Percentiles rank a stretch among this genome's conserved stretches.
Evolutionary conservation across 2,329 filamentous ascomycete genomes (phyloP).

Genomic region (Paecilomyces variotii): DNA sequence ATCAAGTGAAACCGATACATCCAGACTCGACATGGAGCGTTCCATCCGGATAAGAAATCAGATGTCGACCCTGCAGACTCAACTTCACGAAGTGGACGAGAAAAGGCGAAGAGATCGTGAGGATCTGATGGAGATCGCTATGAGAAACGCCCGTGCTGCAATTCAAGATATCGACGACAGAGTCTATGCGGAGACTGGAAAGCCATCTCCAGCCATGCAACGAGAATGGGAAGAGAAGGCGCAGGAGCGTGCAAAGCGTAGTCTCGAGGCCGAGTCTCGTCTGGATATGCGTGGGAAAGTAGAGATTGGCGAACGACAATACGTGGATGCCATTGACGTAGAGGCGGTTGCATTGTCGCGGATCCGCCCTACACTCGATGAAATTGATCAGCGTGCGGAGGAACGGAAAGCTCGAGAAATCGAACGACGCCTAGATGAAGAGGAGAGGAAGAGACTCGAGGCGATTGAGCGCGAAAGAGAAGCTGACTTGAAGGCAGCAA

Average conservation of each 20-base stretch:
- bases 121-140: constrained; percentile 66
- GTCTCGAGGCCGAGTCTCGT: constrained; percentile 52
- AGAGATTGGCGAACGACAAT: constrained; percentile 73
- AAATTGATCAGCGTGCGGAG: constrained; percentile 73
- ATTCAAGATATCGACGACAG: constrained; percentile 76
- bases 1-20: constrained; percentile 55
- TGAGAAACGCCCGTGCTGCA: constrained; percentile 73
- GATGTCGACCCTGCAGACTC: constrained; percentile 69
- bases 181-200: constrained; percentile 68
- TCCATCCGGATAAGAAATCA: constrained; percentile 67
- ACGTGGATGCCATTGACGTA: constrained; percentile 68
- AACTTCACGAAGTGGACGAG: constrained; percentile 60
- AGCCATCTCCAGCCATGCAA: constrained; percentile 58
- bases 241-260: constrained; percentile 52
- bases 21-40: constrained; percentile 57
- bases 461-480: constrained; percentile 33
- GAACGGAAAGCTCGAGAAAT: constrained; percentile 60
- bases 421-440: constrained; percentile 55
- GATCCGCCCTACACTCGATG: constrained; percentile 75
- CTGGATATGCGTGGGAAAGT: constrained; percentile 46
- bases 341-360: constrained; percentile 69
- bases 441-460: constrained; percentile 55
- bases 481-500: constrained; percentile 25
- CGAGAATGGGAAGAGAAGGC: constrained; percentile 76
- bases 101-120: constrained; percentile 67